Base-by-base conservation (phyloP, 169 alveolate species). In the Eimeria falciformis region DNA sequence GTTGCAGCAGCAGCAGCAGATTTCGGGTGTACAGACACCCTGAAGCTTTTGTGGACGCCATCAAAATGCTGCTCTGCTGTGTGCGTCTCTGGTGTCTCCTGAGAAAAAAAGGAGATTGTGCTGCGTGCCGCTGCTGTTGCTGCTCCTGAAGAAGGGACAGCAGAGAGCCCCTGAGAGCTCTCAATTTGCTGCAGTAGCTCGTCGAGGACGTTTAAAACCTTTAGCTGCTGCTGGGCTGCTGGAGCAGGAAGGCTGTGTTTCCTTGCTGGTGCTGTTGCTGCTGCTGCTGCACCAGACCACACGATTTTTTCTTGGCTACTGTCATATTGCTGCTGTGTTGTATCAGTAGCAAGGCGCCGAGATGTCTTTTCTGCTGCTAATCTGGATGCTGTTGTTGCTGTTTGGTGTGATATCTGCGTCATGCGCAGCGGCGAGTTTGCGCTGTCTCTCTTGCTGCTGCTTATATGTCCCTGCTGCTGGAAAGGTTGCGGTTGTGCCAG, bases 101-200 rank as follows among this genome's bases (percentile, higher is more conserved):
- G 27, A 17, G 62, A 37, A 33, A 78, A 78, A 56, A 62, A 78
- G 40, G 73, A 78, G 88, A 23, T 50, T 47, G 17, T 25, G 88
- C 50, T 53, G 88, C 73, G 14, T 53, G 46, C 85, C 0, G 85
- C 45, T 75, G 17, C 85, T 53, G 88, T 53, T 50, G 88, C 88
- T 27, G 11, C 40, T 12, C 53, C 3, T 14, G 73, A 17, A 33
- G 40, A 23, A 56, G 25, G 43, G 18, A 46, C 53, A 14, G 55
- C 71, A 27, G 73, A 29, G 17, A 25, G 27, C 5, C 88, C 55
- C 37, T 50, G 88, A 46, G 88, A 78, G 1, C 73, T n/a, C 73
- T 78, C 88, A 29, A 78, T 78, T 25, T 78, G 88, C 73, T 62
- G 40, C 88, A 78, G 46, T 68, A 78, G 88, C 40, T 12, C 23